These are phyloP conservation scores for Aspergillus eucalypticola DNA, from an alignment of 2,329 filamentous ascomycete genomes.

Conservation along the genomic window DNA sequence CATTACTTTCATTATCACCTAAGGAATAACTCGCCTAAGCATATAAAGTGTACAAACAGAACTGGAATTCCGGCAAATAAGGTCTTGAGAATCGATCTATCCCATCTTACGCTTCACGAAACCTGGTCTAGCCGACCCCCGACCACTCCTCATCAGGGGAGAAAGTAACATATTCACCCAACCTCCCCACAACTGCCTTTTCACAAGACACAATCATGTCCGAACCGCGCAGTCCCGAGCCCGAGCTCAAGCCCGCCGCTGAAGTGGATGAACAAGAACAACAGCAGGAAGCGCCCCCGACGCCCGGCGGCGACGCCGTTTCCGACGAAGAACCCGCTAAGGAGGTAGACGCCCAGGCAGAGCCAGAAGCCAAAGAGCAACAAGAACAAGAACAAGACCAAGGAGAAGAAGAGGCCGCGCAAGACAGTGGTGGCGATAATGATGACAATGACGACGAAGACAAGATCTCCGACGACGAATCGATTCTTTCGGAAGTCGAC, in stretches of 20 bases:
- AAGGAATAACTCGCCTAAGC: too few relatives aligned
- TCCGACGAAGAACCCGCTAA: constrained; percentile 12
- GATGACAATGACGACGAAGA: constrained; percentile 27
- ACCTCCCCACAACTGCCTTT: neutral
- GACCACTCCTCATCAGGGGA: neutral
- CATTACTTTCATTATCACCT: too few relatives aligned
- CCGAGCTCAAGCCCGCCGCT: constrained; percentile 24
- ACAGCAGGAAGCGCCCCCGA: constrained; percentile 20
- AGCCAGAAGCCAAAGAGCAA: neutral
- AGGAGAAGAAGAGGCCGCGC: constrained; percentile 8
- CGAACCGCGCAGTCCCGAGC: constrained; percentile 35
- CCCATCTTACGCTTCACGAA: too few relatives aligned
- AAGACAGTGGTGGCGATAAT: constrained; percentile 28
- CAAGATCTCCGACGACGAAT: constrained; percentile 59
- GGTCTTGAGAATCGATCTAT: too few relatives aligned
- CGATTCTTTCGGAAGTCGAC: constrained; percentile 63
- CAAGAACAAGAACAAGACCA: neutral
- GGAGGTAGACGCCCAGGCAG: constrained; percentile 5
- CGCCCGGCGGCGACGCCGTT: constrained; percentile 28
- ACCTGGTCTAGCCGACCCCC: neutral
- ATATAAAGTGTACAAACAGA: too few relatives aligned
- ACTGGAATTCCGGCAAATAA: too few relatives aligned
- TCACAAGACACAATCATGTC: constrained; percentile 32
- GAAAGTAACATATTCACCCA: neutral
- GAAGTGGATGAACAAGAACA: constrained; percentile 20